Evolutionary conservation across 2,329 filamentous ascomycete species (phyloP), one percentile per base, ranked within the genome.

Genomic region (Aspergillus sp.): DNA sequence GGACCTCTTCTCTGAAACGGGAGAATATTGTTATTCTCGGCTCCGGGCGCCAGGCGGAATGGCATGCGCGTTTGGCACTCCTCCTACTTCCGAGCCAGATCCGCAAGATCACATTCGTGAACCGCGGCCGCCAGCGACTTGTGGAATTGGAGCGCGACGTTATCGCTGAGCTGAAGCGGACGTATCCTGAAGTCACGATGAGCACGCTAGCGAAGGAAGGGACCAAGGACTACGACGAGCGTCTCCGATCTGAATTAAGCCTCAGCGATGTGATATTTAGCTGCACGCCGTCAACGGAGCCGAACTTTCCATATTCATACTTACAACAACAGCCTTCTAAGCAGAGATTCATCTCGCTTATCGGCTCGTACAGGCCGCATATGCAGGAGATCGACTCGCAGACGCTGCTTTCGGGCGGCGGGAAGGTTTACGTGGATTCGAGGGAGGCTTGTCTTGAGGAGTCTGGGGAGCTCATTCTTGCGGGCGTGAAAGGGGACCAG

Each of bases 31-130:
- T 82, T 9, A 74, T 82, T 1, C 80, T 82, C 58, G 80, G 80
- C 8, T 77, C 79, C 0, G 80, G 80, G 0, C 75, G 77, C 43
- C 80, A 82, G 62, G 79, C 79, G 0, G 71, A 79, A 55, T 82
- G 80, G 80, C 80, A 82, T 62, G 70, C 78, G 3, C 71, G 79
- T 15, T 67, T 82, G 4, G 77, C 76, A 0, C 58, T 82, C 11
- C 81, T 93, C 4, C 64, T 79, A 0, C 63, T 74, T 6, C 68
- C 60, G 0, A 60, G 66, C 0, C 71, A 76, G 9, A 71, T 81
- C 15, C 84, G 85, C 61, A 83, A 85, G 45, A 81, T 97, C 51
- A 88, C 91, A 67, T 85, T 96, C 64, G 85, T 96, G 65, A 95
- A 92, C 66, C 86, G 89, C 12, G 68, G 72, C 3, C 78, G 79